Conservation (phyloP, 768 basidiomycete genomes). For the Leccinum aurantiacum region DNA sequence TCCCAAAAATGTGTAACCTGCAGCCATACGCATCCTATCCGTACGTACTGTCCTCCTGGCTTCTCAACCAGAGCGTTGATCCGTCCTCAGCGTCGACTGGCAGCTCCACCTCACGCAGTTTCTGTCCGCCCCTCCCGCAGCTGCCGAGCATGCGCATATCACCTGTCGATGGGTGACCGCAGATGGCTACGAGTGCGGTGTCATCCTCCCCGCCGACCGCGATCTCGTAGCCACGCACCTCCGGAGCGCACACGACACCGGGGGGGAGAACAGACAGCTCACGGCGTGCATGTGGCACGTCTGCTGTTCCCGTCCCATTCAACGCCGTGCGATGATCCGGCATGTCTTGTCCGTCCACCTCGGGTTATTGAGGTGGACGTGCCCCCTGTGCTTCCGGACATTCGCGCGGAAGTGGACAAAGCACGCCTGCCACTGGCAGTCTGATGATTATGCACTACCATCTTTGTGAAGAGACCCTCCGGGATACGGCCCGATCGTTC, state of each 20-base stretch:
- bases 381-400: slow-evolving; percentile 1
- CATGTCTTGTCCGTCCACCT: slow-evolving; percentile 4
- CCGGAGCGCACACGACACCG: background rate
- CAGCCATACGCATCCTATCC: background rate
- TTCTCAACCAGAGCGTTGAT: background rate
- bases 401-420: slow-evolving; percentile 2
- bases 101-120: background rate
- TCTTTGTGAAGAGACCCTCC: background rate
- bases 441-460: background rate
- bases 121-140: background rate
- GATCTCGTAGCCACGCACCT: background rate
- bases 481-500: background rate
- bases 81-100: background rate
- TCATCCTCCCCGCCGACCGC: background rate
- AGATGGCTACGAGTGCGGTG: slow-evolving; percentile 3
- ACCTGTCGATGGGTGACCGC: background rate
- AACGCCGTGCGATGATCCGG: background rate
- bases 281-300: background rate
- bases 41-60: background rate
- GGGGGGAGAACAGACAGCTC: background rate
- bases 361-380: slow-evolving; percentile 6
- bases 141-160: background rate
- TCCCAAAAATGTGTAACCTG: background rate
- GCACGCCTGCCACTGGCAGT: slow-evolving; percentile 1
- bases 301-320: slow-evolving; percentile 3